Base-by-base conservation (phyloP, 441 rosid genomes). In the Hura crepitans region DNA sequence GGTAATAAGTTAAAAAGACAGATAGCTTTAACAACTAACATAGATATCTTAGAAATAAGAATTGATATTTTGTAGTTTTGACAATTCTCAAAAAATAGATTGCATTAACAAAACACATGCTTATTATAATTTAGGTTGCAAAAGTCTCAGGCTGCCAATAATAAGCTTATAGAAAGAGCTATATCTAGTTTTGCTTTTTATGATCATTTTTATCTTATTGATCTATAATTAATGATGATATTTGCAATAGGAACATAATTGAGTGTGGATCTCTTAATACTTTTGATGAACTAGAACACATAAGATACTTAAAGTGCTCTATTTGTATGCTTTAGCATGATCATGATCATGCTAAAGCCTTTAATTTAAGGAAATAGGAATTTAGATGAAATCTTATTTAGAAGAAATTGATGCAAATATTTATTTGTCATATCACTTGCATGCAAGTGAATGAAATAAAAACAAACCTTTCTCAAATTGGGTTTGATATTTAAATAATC, bases 381-480 rank as follows among this genome's bases (percentile, higher is more conserved):
- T 67, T 28, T 8, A 62, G 53, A 27, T 51, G 62, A 35, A 18
- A 33, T 2, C 31, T 54, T 54, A 0, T 10, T 28, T 43, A 23
- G 53, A 64, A 39, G 49, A 62, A 63, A 27, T 10, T 4, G 11
- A 23, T 46, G 37, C 49, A 51, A 33, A 57, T 56, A 17, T 62
- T 15, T 76, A 60, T 42, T 64, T 70, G 75, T 25, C 54, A 53
- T 55, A 43, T 75, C 67, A 72, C 56, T 62, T 78, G 47, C 46
- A 68, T 69, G 80, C 86, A 87, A 96, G 97, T 91, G 45, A 82
- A 77, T 66, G 88, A 83, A 22, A 80, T 91, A 92, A 87, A 75
- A 65, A 82, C 91, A 56, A 87, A 81, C 74, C 87, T 93, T 78
- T 87, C 93, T 43, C 87, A 84, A 74, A 91, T 91, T 74, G 97